phyloP scores from a whole-genome alignment of 208 protist species.

The Balamuthia mandrillaris region DNA sequence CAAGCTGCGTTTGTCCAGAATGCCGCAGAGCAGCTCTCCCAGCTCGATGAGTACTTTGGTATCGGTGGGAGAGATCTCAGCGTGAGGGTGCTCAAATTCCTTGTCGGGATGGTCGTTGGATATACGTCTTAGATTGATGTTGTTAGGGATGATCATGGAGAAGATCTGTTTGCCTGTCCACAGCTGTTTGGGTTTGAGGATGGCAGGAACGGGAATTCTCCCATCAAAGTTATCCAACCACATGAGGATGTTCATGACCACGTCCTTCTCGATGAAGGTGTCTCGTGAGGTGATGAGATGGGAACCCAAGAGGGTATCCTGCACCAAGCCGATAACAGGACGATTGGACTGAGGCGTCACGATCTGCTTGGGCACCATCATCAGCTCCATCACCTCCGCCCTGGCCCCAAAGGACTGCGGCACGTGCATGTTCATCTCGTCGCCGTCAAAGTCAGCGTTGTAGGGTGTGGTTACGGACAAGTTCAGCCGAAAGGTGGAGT shows the following conservation, averaged over 20 bases:
- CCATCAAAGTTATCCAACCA: constrained; percentile 90
- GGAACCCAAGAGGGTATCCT: constrained; percentile 95
- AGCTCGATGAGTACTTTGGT: constrained; percentile 67
- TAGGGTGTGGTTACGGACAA: constrained; percentile 98
- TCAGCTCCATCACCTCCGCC: constrained; percentile 87
- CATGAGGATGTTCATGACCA: constrained; percentile 97
- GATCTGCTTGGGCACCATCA: constrained; percentile 99
- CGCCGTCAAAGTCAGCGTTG: constrained; percentile 99
- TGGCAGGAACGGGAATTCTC: constrained; percentile 90
- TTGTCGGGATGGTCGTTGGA: constrained; percentile 70
- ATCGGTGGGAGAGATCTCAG: constrained; percentile 63
- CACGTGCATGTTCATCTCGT: constrained; percentile 99
- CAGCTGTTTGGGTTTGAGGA: constrained; percentile 93
- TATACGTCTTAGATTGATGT: constrained; percentile 83
- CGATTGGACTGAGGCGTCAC: constrained; percentile 95
- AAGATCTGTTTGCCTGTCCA: constrained; percentile 99
- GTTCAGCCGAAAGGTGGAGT: constrained; percentile 99
- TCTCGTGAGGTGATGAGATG: constrained; percentile 91
- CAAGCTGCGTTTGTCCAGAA: constrained; percentile 65
- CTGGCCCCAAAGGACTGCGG: constrained; percentile 83
- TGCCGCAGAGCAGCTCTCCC: constrained; percentile 72
- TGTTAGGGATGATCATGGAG: constrained; percentile 89
- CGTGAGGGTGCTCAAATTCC: too few relatives aligned
- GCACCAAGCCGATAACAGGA: constrained; percentile 99
- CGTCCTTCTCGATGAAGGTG: constrained; percentile 92